A percentile compares a stretch with the other conserved stretches of the same genome.
Conservation (phyloP, 164 flowering plant species). For the Cinnamomum micranthum region DNA sequence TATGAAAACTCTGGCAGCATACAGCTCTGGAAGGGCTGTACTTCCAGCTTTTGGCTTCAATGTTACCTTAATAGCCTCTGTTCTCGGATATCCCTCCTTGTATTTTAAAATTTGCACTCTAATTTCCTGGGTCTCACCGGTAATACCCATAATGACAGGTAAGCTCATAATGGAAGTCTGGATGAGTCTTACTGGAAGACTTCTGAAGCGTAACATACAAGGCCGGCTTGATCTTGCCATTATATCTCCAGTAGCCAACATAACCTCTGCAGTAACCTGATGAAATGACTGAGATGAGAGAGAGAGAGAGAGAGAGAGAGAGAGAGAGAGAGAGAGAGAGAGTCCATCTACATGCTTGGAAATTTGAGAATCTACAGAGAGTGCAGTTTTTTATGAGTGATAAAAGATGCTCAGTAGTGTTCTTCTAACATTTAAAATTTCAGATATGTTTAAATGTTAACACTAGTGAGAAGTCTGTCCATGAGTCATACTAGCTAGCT, state of each 20-base stretch:
- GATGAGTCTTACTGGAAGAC: conserved; percentile 54
- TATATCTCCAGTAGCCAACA: conserved; percentile 45
- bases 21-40: conserved; percentile 49
- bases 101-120: conserved; percentile 33
- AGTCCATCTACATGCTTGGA: too few relatives aligned
- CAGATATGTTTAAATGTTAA: too few relatives aligned
- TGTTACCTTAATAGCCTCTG: conserved; percentile 38
- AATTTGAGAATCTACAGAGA: too few relatives aligned
- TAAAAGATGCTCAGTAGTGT: too few relatives aligned
- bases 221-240: conserved; percentile 66
- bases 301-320: not conserved
- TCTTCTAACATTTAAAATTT: too few relatives aligned
- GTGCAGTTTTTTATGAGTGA: too few relatives aligned
- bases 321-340: not conserved
- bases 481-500: too few relatives aligned
- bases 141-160: conserved; percentile 63
- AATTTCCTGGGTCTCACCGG: conserved; percentile 55
- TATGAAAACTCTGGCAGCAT: conserved; percentile 52
- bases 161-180: conserved; percentile 45
- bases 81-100: conserved; percentile 50
- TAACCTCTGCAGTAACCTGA: conserved; percentile 63
- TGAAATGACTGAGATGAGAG: not conserved
- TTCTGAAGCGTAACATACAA: conserved; percentile 61
- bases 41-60: conserved; percentile 67
- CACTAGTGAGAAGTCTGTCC: too few relatives aligned